Conservation (phyloP, 306 rosid species). For the Myrica gale region DNA sequence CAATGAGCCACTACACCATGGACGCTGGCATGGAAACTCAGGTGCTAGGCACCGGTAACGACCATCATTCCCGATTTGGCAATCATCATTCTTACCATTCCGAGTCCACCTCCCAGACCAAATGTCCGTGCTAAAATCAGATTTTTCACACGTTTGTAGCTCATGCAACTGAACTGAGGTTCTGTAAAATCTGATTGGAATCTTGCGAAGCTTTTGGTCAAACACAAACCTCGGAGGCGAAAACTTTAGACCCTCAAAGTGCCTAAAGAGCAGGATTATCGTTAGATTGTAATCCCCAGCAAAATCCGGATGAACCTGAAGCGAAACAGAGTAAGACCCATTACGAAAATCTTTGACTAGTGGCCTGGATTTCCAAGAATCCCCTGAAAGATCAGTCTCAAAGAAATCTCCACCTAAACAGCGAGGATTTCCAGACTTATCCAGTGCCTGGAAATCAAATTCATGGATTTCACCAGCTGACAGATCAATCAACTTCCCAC, state of each 20-base stretch:
- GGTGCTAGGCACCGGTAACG: slow-evolving; percentile 63
- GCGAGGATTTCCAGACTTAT: slow-evolving; percentile 59
- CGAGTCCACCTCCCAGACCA: slow-evolving; percentile 97
- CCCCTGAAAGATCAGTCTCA: slow-evolving; percentile 87
- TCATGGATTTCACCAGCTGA: slow-evolving; percentile 76
- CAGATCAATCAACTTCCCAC: slow-evolving; percentile 40
- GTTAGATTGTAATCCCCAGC: slow-evolving; percentile 61
- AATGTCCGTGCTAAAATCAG: slow-evolving; percentile 62
- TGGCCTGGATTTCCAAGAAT: slow-evolving; percentile 84
- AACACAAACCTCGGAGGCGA: slow-evolving; percentile 59
- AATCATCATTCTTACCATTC: slow-evolving; percentile 63
- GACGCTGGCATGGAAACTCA: slow-evolving; percentile 61
- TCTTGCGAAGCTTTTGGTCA: slow-evolving; percentile 48
- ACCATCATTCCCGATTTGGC: slow-evolving; percentile 66
- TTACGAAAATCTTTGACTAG: slow-evolving; percentile 69
- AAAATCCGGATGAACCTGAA: slow-evolving; percentile 84
- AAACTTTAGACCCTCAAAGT: slow-evolving; percentile 70
- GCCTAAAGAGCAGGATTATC: slow-evolving; percentile 64
- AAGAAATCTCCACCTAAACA: slow-evolving; percentile 94
- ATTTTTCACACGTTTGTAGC: slow-evolving; percentile 46
- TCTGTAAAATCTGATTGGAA: slow-evolving; percentile 51
- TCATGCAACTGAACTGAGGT: slow-evolving; percentile 47
- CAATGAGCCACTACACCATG: slow-evolving; percentile 86
- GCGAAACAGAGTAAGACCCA: slow-evolving; percentile 68
- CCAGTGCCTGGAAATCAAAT: slow-evolving; percentile 62